Percentiles rank a stretch among this genome's conserved stretches.
phyloP scores from a whole-genome alignment of 2,329 filamentous ascomycete genomes.

The Neurospora sp. region DNA sequence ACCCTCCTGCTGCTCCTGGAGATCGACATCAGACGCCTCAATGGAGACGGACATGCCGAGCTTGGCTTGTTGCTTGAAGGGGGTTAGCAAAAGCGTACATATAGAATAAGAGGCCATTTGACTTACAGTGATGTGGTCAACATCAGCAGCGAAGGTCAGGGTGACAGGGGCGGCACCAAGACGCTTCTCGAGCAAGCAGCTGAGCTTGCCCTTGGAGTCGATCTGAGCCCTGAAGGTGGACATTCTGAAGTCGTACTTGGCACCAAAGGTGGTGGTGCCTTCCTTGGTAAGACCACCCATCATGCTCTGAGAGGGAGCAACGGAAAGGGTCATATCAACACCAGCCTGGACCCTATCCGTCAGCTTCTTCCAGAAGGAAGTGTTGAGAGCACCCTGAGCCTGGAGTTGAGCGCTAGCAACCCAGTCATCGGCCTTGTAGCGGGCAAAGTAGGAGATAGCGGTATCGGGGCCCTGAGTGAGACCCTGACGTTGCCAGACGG shows the following conservation, averaged over 20 bases:
- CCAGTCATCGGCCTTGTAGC: constrained; percentile 90
- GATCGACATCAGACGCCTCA: constrained; percentile 72
- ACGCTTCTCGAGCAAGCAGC: constrained; percentile 88
- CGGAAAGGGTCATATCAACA: constrained; percentile 84
- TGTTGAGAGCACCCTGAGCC: constrained; percentile 76
- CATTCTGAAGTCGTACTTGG: constrained; percentile 97
- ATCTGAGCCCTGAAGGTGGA: constrained; percentile 93
- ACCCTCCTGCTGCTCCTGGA: constrained; percentile 75
- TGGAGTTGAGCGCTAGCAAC: constrained; percentile 84
- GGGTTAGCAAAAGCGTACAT: constrained; percentile 19
- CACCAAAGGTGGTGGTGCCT: constrained; percentile 80
- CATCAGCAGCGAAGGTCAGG: constrained; percentile 91
- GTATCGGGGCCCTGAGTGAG: constrained; percentile 84
- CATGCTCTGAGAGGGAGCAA: constrained; percentile 60
- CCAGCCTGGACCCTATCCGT: constrained; percentile 95
- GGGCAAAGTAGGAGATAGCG: constrained; percentile 77
- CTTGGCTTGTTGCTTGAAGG: constrained; percentile 76
- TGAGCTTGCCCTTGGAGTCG: constrained; percentile 89
- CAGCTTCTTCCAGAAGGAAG: constrained; percentile 87
- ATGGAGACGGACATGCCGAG: constrained; percentile 89
- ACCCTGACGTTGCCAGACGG: constrained; percentile 83
- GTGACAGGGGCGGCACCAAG: constrained; percentile 76
- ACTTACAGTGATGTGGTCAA: constrained; percentile 90
- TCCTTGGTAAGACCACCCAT: constrained; percentile 70
- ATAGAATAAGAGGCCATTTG: background rate